Base-by-base conservation (phyloP, 2,329 filamentous ascomycete species). In the Phialophora verrucosa region DNA sequence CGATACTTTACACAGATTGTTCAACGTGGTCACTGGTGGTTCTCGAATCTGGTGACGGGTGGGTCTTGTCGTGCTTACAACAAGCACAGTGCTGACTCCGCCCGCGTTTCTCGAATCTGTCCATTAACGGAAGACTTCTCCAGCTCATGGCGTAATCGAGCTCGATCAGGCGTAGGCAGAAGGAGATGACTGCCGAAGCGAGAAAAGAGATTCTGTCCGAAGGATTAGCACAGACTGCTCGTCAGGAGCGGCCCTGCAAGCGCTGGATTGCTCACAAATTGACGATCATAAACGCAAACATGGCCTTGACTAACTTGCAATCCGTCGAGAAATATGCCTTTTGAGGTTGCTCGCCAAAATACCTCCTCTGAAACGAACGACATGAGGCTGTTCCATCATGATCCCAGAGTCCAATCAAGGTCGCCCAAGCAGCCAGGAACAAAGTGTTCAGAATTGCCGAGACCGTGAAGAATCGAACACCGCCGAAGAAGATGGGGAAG, bases 221-320 rank as follows among this genome's bases (percentile, higher is more conserved):
- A n/a, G 14, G 50, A 32, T 42, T 23, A 50, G 25, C 11, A 59
- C 60, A 47, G 20, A 25, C 51, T 42, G 11, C 11, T 42, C 1
- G 25, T 51, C 23, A 6, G 53, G 53, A 55, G 50, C 17, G 17
- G 38, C 38, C 14, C 17, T 17, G 38, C 17, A n/a, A 8, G 3
- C 38, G 14, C n/a, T 44, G 17, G 17, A 7, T 44, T 44, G 38
- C 65, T 60, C 51, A 69, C 68, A 69, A 23, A 62, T 69, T 65
- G 62, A 67, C 64, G 49, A 69, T 67, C 54, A 65, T 63, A 27
- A 67, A 69, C n/a, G 68, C 68, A 63, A 67, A 69, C 62, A 65
- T 63, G n/a, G 65, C 68, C 42, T 69, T 69, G 50, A 65, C 59
- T n/a, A 69, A 59, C 50, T 50, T 65, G 56, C 68, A 69, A 32